These are phyloP conservation scores for Leccinum sublutescens DNA, from an alignment of 768 basidiomycete species.

Conservation along the genomic window DNA sequence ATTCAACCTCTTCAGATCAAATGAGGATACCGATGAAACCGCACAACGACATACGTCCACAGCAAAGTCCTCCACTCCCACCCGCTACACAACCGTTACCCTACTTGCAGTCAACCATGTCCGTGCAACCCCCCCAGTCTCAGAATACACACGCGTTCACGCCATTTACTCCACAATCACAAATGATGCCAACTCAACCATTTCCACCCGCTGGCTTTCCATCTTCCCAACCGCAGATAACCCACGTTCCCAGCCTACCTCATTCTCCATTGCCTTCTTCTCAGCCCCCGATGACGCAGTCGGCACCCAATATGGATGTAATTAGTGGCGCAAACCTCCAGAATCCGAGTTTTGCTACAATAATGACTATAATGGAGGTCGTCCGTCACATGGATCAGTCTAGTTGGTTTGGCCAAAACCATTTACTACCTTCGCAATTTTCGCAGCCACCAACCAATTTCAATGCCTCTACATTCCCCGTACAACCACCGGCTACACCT, in stretches of 20 bases:
- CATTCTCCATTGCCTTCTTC: conserved; percentile 15
- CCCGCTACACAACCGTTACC: conserved; percentile 9
- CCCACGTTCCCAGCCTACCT: conserved; percentile 5
- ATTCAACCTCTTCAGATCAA: conserved; percentile 1
- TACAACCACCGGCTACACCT: conserved; percentile 3
- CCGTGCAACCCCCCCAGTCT: conserved; percentile 17
- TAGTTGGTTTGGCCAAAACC: conserved; percentile 19
- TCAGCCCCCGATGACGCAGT: conserved; percentile 18
- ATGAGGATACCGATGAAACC: neutral
- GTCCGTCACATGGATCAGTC: conserved; percentile 29
- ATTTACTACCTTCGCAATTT: conserved; percentile 17
- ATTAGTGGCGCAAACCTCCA: conserved; percentile 15
- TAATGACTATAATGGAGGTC: conserved; percentile 34
- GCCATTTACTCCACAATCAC: conserved; percentile 17
- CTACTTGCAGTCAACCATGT: conserved; percentile 12
- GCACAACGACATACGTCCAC: neutral
- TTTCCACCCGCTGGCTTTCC: conserved; percentile 17
- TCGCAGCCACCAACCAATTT: conserved; percentile 17
- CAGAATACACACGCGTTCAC: conserved; percentile 18
- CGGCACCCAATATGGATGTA: conserved; percentile 10
- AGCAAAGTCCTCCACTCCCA: conserved; percentile 5
- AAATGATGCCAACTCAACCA: conserved; percentile 15
- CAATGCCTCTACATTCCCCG: neutral
- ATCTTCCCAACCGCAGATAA: conserved; percentile 17
- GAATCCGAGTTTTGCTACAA: conserved; percentile 20